Conservation (phyloP, 1,284 basidiomycete species). For the Ceratobasidium sp. region DNA sequence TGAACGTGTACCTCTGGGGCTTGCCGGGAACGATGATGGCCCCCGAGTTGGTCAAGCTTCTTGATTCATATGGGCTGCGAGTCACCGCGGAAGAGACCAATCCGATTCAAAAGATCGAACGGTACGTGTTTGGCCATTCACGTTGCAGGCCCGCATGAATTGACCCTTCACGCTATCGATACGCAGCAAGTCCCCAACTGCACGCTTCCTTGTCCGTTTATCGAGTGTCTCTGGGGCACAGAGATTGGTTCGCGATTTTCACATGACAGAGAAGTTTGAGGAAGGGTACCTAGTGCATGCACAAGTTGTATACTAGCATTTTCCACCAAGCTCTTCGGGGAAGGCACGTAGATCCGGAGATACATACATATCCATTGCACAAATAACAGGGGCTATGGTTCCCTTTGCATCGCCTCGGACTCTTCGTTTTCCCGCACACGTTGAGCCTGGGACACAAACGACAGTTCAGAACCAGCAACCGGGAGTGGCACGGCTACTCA, state of each 20-base stretch:
- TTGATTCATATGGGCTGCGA: slow-evolving; percentile 57
- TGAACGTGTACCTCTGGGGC: slow-evolving; percentile 65
- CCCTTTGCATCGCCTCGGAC: not conserved
- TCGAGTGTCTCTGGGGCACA: slow-evolving; percentile 67
- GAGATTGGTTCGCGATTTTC: slow-evolving; percentile 64
- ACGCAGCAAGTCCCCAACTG: slow-evolving; percentile 47
- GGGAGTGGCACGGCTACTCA: slow-evolving; percentile 36
- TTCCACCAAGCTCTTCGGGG: slow-evolving; percentile 60
- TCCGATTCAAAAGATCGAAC: slow-evolving; percentile 58
- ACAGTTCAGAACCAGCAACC: not conserved
- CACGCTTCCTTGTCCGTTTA: slow-evolving; percentile 62
- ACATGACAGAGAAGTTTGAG: slow-evolving; percentile 59
- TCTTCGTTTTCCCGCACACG: slow-evolving; percentile 22
- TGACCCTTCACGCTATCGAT: not conserved
- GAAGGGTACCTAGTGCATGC: slow-evolving; percentile 60
- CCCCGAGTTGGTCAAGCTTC: slow-evolving; percentile 51
- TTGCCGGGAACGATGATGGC: slow-evolving; percentile 58
- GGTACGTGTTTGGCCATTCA: slow-evolving; percentile 56
- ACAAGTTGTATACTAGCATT: slow-evolving; percentile 64
- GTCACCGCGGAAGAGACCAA: slow-evolving; percentile 49
- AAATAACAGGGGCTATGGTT: not conserved
- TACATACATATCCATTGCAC: slow-evolving; percentile 16
- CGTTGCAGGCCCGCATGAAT: not conserved
- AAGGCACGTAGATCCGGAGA: slow-evolving; percentile 10
- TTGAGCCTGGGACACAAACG: slow-evolving; percentile 21